Conservation (phyloP, 257 asterid species). For the Prunella vulgaris region DNA sequence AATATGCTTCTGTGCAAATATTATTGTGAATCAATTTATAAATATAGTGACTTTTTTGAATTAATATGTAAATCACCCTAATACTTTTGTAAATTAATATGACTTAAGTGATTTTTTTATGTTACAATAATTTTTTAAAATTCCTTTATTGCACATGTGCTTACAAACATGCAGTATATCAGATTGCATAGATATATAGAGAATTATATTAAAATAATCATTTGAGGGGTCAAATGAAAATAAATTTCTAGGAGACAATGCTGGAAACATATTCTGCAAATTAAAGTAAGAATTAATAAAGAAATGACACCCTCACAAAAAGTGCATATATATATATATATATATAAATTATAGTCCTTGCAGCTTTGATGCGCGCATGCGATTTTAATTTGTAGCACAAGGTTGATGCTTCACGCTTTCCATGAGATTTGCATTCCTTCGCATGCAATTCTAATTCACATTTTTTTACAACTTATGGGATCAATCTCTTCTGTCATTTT, state of each 20-base stretch:
- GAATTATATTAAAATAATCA: neutral
- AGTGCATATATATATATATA: neutral
- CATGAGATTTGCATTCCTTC: conserved; percentile 25
- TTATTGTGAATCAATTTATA: too few species aligned
- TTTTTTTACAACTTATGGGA: conserved; percentile 15
- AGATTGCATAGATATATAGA: neutral
- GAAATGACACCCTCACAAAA: neutral
- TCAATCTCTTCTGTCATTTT: neutral
- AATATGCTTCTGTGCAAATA: too few species aligned
- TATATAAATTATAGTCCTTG: neutral
- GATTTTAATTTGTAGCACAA: conserved; percentile 27
- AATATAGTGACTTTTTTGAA: too few species aligned
- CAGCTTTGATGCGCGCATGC: conserved; percentile 21
- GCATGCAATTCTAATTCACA: conserved; percentile 19
- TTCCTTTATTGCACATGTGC: too few species aligned
- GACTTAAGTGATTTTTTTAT: too few species aligned
- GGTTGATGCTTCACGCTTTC: conserved; percentile 25
- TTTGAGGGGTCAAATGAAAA: conserved; percentile 19
- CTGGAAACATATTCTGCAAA: conserved; percentile 14
- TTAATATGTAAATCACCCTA: too few species aligned
- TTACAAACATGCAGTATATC: too few species aligned
- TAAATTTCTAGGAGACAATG: conserved; percentile 4
- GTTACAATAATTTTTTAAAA: too few species aligned
- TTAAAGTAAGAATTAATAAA: conserved; percentile 1
- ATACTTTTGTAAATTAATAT: too few species aligned